Base-by-base conservation (phyloP, 345 rosid genomes). In the Nephelium lappaceum region DNA sequence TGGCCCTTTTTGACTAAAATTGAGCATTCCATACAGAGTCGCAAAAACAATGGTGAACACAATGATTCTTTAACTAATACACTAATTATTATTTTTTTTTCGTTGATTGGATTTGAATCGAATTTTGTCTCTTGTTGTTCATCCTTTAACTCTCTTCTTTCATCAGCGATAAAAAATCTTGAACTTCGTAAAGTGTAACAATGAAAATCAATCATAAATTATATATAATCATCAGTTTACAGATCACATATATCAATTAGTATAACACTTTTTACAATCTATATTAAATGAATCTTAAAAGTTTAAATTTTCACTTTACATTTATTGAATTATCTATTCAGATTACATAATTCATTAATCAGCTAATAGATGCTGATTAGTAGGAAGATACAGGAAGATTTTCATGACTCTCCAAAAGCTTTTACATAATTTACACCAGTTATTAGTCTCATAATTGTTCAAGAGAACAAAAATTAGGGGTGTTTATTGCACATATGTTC, bases 61-160 rank as follows among this genome's bases (percentile, higher is more conserved):
- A 45, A 11, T 6, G 53, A 73, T 73, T 73, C 67, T 39, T 58
- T 73, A 57, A 72, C 65, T 36, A 36, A 58, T 55, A 39, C 76
- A 57, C 67, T 58, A 6, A 39, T 60, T n/a, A 57, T 11, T 31
- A 15, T 39, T 60, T 58, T 12, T 39, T 61, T 24, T 12, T 73
- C 16, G 14, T 57, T 58, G 67, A 58, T 41, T 60, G 25, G 45
- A 57, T n/a, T 57, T 57, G 62, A 57, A 57, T 57, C 7, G 23
- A 57, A 5, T 57, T n/a, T 1, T 0, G 9, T 57, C n/a, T 57
- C 24, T 19, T 49, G 55, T 49, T 49, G 55, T 3, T 5, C 55
- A 31, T 4, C 36, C 36, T 31, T 31, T 25, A 15, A 2, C 8
- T 70, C 8, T 36, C 6, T 11, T 18, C 11, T 38, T 67, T 10